Evolutionary conservation across 2,329 filamentous ascomycete species (phyloP).

Genomic region (Helotiales sp.): DNA sequence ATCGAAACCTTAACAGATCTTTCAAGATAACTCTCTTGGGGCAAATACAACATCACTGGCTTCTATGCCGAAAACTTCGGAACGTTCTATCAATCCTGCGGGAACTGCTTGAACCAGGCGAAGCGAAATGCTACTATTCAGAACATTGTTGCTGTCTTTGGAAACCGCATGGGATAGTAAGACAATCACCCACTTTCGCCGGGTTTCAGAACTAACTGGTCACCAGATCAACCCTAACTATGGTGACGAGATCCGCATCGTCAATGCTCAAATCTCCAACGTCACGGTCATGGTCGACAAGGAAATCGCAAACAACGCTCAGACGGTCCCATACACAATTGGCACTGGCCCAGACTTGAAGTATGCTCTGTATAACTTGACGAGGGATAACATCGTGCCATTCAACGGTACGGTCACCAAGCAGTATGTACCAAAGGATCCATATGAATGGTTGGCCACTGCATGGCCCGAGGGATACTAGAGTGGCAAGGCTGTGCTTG

Average conservation of each 20-base stretch:
- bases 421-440: not conserved
- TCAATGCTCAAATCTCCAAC: not conserved
- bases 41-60: not conserved
- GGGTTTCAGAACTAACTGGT: not conserved
- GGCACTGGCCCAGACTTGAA: not conserved
- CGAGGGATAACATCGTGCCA: not conserved
- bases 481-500: not conserved
- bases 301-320: not conserved
- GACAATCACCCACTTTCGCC: not conserved
- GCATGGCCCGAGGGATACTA: not conserved
- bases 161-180: constrained; percentile 1
- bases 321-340: not conserved
- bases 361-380: not conserved
- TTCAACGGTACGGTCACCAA: not conserved
- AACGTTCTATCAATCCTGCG: not conserved
- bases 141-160: not conserved
- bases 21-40: not conserved
- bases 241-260: not conserved
- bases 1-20: not conserved
- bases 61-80: not conserved
- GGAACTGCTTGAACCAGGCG: not conserved
- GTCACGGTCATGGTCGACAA: not conserved
- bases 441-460: not conserved
- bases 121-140: not conserved
- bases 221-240: not conserved